Conservation (phyloP, 441 rosid species). For the Eutrema salsugineum region DNA sequence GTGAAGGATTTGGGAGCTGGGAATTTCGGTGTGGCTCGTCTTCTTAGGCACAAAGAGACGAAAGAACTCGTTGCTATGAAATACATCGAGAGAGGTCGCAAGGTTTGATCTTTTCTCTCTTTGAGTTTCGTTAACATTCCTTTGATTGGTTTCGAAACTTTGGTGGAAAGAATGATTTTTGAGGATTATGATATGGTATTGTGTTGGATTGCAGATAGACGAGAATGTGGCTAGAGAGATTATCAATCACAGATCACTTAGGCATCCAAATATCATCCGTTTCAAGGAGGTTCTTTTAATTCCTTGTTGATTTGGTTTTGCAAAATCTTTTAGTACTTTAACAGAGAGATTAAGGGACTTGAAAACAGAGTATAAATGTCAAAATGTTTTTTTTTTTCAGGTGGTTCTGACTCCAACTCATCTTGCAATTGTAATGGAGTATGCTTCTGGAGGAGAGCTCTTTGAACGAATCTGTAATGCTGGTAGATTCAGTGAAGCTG, state of each 20-base stretch:
- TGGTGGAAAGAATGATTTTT: not conserved
- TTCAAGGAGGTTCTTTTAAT: slow-evolving; percentile 18
- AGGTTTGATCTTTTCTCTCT: slow-evolving; percentile 25
- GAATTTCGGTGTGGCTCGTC: slow-evolving; percentile 66
- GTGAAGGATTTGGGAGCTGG: slow-evolving; percentile 71
- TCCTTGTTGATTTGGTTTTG: not conserved
- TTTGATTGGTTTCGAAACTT: not conserved
- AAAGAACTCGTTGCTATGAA: slow-evolving; percentile 64
- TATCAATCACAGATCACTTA: slow-evolving; percentile 32
- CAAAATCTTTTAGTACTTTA: not conserved
- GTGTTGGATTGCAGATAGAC: slow-evolving; percentile 19
- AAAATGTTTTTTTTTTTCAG: slow-evolving; percentile 25
- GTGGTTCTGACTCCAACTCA: slow-evolving; percentile 88
- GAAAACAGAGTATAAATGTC: not conserved
- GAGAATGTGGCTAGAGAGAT: slow-evolving; percentile 36
- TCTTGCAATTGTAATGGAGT: slow-evolving; percentile 90
- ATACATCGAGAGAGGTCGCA: slow-evolving; percentile 54
- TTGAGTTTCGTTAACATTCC: not conserved
- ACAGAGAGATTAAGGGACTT: not conserved
- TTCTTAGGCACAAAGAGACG: slow-evolving; percentile 56
- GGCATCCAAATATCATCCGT: slow-evolving; percentile 31
- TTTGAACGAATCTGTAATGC: slow-evolving; percentile 86
- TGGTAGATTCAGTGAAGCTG: slow-evolving; percentile 97
- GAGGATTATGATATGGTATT: not conserved
- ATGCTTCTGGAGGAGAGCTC: slow-evolving; percentile 92